phyloP scores from a whole-genome alignment of 345 rosid genomes.

The Trapa bicornis region DNA sequence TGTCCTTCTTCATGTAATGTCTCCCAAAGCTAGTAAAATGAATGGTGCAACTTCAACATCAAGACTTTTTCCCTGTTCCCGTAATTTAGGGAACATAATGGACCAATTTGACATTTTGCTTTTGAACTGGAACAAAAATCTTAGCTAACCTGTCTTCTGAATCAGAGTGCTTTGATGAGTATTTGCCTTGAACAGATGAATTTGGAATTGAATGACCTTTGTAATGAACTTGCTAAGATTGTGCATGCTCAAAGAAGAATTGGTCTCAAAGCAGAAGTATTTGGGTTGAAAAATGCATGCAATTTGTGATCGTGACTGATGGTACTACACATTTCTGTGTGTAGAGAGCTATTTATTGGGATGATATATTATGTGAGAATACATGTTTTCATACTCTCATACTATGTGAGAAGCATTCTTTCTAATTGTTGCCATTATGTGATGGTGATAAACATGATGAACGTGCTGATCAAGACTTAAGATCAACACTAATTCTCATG shows the following conservation, averaged over 20 bases:
- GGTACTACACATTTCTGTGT: not conserved
- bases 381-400: not conserved
- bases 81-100: not conserved
- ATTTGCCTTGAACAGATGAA: not conserved
- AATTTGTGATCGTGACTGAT: not conserved
- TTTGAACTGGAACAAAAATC: not conserved
- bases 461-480: not conserved
- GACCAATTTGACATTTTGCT: not conserved
- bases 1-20: no score
- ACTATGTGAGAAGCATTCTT: not conserved
- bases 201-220: no score
- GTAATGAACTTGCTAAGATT: no score
- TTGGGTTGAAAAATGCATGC: not conserved
- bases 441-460: not conserved
- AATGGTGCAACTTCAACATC: not conserved
- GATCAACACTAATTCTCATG: not conserved
- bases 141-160: not conserved
- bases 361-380: not conserved
- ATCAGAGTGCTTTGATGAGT: not conserved
- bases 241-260: no score
- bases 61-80: not conserved
- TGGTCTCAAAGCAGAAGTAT: not conserved
- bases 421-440: not conserved
- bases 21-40: no score
- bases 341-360: not conserved